Conservation (phyloP, 2,329 filamentous ascomycete genomes). For the Hypoxylon sp. region DNA sequence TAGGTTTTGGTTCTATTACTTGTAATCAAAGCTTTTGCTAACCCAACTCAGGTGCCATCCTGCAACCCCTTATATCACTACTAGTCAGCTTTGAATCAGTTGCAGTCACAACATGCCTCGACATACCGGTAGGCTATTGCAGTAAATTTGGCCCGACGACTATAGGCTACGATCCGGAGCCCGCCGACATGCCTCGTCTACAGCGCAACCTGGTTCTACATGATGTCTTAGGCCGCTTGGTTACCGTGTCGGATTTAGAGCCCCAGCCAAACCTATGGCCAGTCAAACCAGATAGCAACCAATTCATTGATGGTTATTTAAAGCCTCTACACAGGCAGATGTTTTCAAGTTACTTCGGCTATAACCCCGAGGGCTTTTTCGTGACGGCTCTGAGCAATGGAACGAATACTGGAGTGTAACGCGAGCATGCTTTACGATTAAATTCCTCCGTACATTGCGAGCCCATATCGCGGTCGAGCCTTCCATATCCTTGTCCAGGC, state of each 20-base stretch:
- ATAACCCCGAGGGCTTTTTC: constrained; percentile 23
- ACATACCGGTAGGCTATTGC: constrained; percentile 12
- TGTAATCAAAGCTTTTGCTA: constrained; percentile 1
- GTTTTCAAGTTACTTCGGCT: constrained; percentile 13
- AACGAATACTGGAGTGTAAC: constrained; percentile 25
- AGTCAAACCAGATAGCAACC: constrained; percentile 10
- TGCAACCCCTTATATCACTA: constrained; percentile 25
- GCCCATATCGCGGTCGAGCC: constrained; percentile 13
- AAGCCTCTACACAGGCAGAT: constrained; percentile 3
- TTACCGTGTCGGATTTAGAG: constrained; percentile 21
- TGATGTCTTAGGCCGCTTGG: constrained; percentile 23
- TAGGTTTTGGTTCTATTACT: constrained; percentile 11
- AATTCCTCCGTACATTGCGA: constrained; percentile 29
- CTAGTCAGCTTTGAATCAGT: constrained; percentile 22
- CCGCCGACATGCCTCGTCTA: constrained; percentile 28
- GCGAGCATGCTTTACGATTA: constrained; percentile 28
- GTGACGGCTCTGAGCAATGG: constrained; percentile 22
- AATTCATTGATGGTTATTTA: constrained; percentile 13
- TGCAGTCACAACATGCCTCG: constrained; percentile 16
- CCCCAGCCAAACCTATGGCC: constrained; percentile 27
- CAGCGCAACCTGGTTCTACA: constrained; percentile 27
- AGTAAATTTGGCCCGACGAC: constrained; percentile 1
- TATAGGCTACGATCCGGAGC: constrained; percentile 27
- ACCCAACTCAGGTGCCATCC: constrained; percentile 9
- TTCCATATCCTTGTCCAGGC: constrained; percentile 24